Base-by-base conservation (phyloP, 176 grass and related monocot species). In the Neostapfia colusana region DNA sequence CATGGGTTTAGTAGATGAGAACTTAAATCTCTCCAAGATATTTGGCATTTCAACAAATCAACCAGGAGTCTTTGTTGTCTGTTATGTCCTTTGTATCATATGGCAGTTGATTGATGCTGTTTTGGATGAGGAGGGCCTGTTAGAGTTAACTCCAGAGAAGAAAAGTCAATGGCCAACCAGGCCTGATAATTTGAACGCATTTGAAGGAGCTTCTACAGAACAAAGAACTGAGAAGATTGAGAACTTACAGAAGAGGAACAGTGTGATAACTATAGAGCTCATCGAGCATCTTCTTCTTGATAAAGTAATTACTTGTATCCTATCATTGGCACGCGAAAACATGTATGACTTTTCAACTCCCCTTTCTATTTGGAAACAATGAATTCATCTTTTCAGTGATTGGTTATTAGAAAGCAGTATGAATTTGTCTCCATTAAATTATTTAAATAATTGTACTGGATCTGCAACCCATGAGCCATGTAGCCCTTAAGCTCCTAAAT, bases 221-320 rank as follows among this genome's bases (percentile, higher is more conserved):
- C 82, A 83, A 80, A 81, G 77, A 73, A 75, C 44, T 15, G 94
- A 93, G 21, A 86, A 85, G 51, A 91, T 48, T 45, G 86, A 93
- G 73, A 93, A 90, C 63, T 84, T 93, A 57, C 84, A 91, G 60
- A 91, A 89, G 81, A 81, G 77, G 46, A 97, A 97, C 70, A 89
- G 43, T 65, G 66, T 89, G 36, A 83, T 85, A 77, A 87, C 95
- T 73, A 50, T 92, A 59, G 95, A 93, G 79, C 74, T 97, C 64
- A 84, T 97, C 64, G 82, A 80, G 40, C 88, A 97, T 86, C 70
- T 97, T 77, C 88, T 97, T 66, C 74, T 72, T 53, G 84, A 97
- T 67, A 97, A 93, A 97, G 95, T 91, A 97, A 88, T 88, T 89
- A 93, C 90, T 90, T 67, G 77, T 60, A 88, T 97, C 79, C 95